Conservation (phyloP, 2,329 filamentous ascomycete genomes). For the Xylariaceae sp. region DNA sequence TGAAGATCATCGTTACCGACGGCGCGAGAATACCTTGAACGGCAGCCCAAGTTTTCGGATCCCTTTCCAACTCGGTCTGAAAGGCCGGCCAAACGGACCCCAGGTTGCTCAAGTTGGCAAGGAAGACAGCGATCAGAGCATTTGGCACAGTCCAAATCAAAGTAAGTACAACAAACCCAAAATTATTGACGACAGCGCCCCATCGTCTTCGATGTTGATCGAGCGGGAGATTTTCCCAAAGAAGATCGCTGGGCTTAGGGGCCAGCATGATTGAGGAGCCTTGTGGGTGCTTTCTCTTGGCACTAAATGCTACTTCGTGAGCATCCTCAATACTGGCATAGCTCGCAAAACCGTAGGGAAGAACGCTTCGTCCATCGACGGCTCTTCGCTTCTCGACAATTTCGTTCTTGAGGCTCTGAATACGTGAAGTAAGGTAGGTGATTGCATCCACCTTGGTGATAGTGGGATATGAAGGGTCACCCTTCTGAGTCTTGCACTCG, state of each 20-base stretch:
- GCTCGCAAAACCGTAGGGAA: conserved; percentile 88
- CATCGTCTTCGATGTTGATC: conserved; percentile 62
- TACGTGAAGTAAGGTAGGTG: conserved; percentile 80
- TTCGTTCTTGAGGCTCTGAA: conserved; percentile 72
- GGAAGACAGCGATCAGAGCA: conserved; percentile 85
- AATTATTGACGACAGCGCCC: conserved; percentile 69
- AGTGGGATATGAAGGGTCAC: conserved; percentile 60
- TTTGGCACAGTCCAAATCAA: conserved; percentile 85
- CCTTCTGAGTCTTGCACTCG: conserved; percentile 71
- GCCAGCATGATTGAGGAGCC: conserved; percentile 73
- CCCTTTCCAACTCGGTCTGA: conserved; percentile 51
- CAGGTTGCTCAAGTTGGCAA: conserved; percentile 78
- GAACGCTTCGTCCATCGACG: conserved; percentile 81
- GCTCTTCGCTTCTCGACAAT: conserved; percentile 75
- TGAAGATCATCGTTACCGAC: conserved; percentile 78
- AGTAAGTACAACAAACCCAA: conserved; percentile 57
- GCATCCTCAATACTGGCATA: conserved; percentile 82
- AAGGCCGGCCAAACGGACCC: conserved; percentile 76
- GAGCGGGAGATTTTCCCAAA: conserved; percentile 68
- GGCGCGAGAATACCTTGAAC: conserved; percentile 88
- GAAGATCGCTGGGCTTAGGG: conserved; percentile 80
- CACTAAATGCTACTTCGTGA: conserved; percentile 76
- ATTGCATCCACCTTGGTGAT: conserved; percentile 83
- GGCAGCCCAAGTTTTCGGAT: conserved; percentile 70
- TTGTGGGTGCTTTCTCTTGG: conserved; percentile 71